Base-by-base conservation (phyloP, 164 flowering plant genomes). In the Paratinospora sagittata region DNA sequence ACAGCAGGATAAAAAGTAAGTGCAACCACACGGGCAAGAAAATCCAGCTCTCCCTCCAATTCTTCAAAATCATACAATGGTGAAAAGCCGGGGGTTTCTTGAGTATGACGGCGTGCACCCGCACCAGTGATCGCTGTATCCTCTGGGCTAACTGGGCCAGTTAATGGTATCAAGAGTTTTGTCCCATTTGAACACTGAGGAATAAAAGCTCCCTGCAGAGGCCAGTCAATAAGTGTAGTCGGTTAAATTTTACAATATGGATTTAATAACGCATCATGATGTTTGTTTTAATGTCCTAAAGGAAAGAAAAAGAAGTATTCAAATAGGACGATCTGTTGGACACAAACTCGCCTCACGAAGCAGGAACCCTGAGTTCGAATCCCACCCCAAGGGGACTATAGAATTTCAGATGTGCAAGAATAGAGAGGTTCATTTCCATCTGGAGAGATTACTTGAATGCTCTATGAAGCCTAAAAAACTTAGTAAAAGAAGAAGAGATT, bases 61-160 rank as follows among this genome's bases (percentile, higher is more conserved):
- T 93, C 99, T 84, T 96, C 99, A 88, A 89, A 96, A 79, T 90
- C 97, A 79, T 96, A 96, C 72, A 96, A 73, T 70, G 84, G 76
- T 19, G 97, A 78, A 65, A 84, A 77, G 52, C 75, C 75, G 39
- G 89, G 80, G 37, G 86, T 76, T 76, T 87, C 91, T 79, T 88
- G 89, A 33, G 88, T 80, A 82, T 90, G 89, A 74, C 86, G 88
- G 58, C 91, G 93, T 70, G 97, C 84, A 75, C 99, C 97, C 49
- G 97, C 97, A 71, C 98, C 97, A 71, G 99, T 96, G 21, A 96
- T 80, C 66, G 98, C 99, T 90, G 87, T 81, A 79, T 96, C 98
- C 81, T 93, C 99, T 34, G 91, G 75, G 78, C 84, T 87, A 70
- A 93, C 80, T 65, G 88, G 79, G 64, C 98, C 99, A 27, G 88